Evolutionary conservation across 441 rosid species (phyloP).

Genomic region (Raphanus hybrid): DNA sequence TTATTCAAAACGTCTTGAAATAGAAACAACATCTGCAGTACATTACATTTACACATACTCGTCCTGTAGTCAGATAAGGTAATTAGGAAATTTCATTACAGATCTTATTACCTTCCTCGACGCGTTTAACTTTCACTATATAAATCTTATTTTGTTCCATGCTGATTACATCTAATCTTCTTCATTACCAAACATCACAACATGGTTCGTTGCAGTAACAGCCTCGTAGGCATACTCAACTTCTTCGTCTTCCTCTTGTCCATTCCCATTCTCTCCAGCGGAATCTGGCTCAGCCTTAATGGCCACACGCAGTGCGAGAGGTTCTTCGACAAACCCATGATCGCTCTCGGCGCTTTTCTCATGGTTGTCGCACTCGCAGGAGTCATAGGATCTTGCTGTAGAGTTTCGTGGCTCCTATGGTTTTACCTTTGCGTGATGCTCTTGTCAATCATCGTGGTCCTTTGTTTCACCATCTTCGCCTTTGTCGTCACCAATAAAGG

Average conservation of each 20-base stretch:
- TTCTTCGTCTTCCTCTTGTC: conserved; percentile 69
- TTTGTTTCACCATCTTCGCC: conserved; percentile 70
- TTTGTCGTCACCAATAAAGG: conserved; percentile 86
- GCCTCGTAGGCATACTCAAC: conserved; percentile 69
- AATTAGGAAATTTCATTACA: conserved; percentile 9
- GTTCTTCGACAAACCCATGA: conserved; percentile 69
- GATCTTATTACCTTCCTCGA: conserved; percentile 16
- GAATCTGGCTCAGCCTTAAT: conserved; percentile 66
- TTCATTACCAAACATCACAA: conserved; percentile 4
- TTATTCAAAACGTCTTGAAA: conserved; percentile 8
- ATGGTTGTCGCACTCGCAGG: conserved; percentile 73
- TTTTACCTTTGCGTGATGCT: conserved; percentile 71
- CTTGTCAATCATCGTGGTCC: conserved; percentile 51
- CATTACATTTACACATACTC: not conserved
- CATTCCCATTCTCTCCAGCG: conserved; percentile 63
- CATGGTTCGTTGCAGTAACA: conserved; percentile 70
- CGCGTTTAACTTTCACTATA: conserved; percentile 31
- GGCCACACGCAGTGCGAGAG: conserved; percentile 70
- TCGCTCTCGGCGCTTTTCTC: conserved; percentile 68
- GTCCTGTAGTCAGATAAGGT: conserved; percentile 7
- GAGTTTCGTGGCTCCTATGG: conserved; percentile 79
- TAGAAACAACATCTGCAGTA: conserved; percentile 11
- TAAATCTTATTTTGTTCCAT: conserved; percentile 1
- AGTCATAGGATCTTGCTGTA: conserved; percentile 78
- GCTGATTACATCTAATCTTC: conserved; percentile 1